Evolutionary conservation across 2,329 filamentous ascomycete species (phyloP).

Genomic region (Trichophyton rubrum): DNA sequence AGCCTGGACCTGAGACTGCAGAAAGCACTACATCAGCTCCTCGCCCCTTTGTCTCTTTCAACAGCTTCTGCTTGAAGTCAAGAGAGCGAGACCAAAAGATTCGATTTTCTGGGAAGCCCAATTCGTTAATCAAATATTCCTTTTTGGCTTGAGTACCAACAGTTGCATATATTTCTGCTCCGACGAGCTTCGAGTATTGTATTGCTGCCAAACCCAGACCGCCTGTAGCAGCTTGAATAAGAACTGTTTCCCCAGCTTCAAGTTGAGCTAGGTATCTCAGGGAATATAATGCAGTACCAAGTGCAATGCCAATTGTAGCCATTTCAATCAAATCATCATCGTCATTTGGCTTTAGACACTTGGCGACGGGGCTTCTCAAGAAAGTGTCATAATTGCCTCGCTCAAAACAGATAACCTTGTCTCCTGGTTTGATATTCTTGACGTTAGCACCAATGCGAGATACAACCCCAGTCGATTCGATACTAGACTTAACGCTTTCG

Average conservation of each 20-base stretch:
- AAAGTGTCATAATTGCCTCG: neutral
- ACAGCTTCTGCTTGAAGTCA: neutral
- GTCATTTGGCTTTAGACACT: slow-evolving; percentile 3
- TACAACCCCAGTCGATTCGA: slow-evolving; percentile 9
- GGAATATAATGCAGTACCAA: slow-evolving; percentile 4
- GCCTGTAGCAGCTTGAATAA: slow-evolving; percentile 14
- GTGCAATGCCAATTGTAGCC: slow-evolving; percentile 11
- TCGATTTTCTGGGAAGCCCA: neutral
- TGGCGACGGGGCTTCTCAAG: neutral
- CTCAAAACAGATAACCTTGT: neutral
- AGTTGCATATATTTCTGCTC: slow-evolving; percentile 13
- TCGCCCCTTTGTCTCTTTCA: neutral
- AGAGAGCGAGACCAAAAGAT: neutral
- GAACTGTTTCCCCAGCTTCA: slow-evolving; percentile 11
- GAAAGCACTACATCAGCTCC: slow-evolving; percentile 4
- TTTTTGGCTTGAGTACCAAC: slow-evolving; percentile 7
- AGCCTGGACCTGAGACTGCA: neutral
- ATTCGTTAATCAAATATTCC: neutral
- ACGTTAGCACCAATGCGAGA: slow-evolving; percentile 5
- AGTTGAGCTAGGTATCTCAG: slow-evolving; percentile 11
- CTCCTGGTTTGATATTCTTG: slow-evolving; percentile 5
- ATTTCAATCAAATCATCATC: slow-evolving; percentile 7
- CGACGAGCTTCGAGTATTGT: neutral
- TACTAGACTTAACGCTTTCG: slow-evolving; percentile 4
- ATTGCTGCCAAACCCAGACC: slow-evolving; percentile 15